Conservation (phyloP, 2,329 filamentous ascomycete genomes). For the Fusarium oxysporum region DNA sequence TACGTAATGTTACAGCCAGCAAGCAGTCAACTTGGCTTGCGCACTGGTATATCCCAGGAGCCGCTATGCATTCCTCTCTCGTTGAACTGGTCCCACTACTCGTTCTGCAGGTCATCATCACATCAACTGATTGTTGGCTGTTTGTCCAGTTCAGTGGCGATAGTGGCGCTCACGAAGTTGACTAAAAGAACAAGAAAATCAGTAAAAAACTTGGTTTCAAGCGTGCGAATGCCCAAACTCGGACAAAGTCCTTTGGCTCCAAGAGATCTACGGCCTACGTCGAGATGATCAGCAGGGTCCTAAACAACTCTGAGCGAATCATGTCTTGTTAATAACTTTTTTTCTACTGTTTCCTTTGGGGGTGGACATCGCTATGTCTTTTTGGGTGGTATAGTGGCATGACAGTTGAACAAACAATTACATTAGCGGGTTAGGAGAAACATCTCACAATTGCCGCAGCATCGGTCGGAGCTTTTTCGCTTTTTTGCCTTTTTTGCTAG, state of each 20-base stretch:
- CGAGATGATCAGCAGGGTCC: constrained; percentile 42
- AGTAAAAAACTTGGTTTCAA: constrained; percentile 32
- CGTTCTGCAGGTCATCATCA: constrained; percentile 16
- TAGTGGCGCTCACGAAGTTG: constrained; percentile 22
- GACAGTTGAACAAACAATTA: constrained; percentile 12
- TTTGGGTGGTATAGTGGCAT: constrained; percentile 23
- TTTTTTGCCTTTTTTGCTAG: not conserved
- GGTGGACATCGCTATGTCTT: constrained; percentile 17
- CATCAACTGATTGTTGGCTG: constrained; percentile 13
- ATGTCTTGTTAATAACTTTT: constrained; percentile 3
- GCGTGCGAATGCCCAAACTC: constrained; percentile 4
- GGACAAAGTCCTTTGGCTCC: constrained; percentile 20
- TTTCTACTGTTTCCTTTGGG: constrained; percentile 1
- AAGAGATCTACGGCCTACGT: constrained; percentile 37
- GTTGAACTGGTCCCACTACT: constrained; percentile 23
- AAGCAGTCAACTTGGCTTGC: not conserved
- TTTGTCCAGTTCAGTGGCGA: constrained; percentile 18
- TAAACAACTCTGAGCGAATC: constrained; percentile 25
- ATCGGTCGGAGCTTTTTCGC: constrained; percentile 19
- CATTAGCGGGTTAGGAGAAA: constrained; percentile 6
- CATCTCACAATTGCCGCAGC: constrained; percentile 14
- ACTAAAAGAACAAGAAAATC: constrained; percentile 5
- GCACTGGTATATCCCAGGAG: not conserved
- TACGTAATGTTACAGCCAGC: constrained; percentile 15
- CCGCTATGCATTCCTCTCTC: constrained; percentile 30